Base-by-base conservation (phyloP, 257 asterid species). In the Nicotiana benthamiana region DNA sequence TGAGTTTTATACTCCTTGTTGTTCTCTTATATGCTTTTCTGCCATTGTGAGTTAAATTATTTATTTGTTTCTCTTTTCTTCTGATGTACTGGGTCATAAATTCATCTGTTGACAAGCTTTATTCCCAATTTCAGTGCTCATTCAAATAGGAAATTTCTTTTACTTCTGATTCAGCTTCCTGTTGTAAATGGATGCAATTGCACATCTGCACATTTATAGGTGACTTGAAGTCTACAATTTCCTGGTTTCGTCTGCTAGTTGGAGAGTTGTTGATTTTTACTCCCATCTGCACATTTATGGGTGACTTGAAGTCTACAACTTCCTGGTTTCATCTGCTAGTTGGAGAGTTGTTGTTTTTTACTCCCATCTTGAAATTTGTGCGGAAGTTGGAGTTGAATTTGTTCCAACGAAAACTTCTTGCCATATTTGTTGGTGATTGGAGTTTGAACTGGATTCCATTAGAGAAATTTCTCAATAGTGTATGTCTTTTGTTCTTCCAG, bases 401-500 rank as follows among this genome's bases (percentile, higher is more conserved):
- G 32, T 70, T 43, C 56, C 57, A 40, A 20, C 46, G 20, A 67
- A 20, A 11, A 8, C 57, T 52, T 70, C 6, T 54, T 36, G 12
- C 77, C 57, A 40, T 20, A 27, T 57, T 26, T 77, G 16, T 5
- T 77, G 72, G 18, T 20, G 27, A 80, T 54, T 83, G 28, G 67
- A 61, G 34, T 22, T 24, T 61, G 67, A 26, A 40, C 26, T 48
- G 51, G 24, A 6, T 72, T 46, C 26, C 2, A 15, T 15, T 10
- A 7, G 24, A 51, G 78, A 16, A 72, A 12, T 4, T 46, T 48
- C 2, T 3, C 3, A 24, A 22, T 46, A 43, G 22, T 72, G 22
- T 46, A 70, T 70, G 59, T 72, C 78, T 72, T 70, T 46, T 72
- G 36, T 86, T 72, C 82, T 80, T 60, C 80, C 90, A 93, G 98